Evolutionary conservation across 371 early-diverging fungal genomes (phyloP), one percentile per base, ranked within the genome.

Genomic region (Mortierella sp.): DNA sequence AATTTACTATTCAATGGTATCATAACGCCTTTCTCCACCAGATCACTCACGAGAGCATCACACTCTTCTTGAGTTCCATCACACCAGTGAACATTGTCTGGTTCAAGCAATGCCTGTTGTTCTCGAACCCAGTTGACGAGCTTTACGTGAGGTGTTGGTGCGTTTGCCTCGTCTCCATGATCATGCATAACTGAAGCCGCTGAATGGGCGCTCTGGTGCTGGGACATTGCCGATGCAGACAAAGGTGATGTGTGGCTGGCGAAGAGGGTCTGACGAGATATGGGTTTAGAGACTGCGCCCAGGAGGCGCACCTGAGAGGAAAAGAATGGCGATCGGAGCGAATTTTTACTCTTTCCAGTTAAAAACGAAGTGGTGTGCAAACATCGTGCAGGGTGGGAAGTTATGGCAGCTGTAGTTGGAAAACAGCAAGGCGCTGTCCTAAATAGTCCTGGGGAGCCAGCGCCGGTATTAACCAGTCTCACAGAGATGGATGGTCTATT

Each of bases 1-100:
- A 74, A 86, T 54, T 83, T 87, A 60, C 87, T 86, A 55, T 88
- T 84, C 70, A 92, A 84, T 0, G 91, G 90, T 45, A 86, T 85
- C 72, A 92, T 75, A 47, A 90, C 87, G 58, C 91, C 90, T 62
- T 86, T 88, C 26, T 89, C 86, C 1, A 88, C 87, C 40, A 85
- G 61, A 28, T 65, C 65, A 8, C 61, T 54, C 24, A 79, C 69
- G 9, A 84, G 51, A 8, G 22, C 60, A 2, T 73, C 69, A 24
- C 71, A 72, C 40, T 85, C 86, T 52, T 72, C 75, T 28, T 79
- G n/a, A 63, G 90, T 80, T 3, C 83, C 83, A 68, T 77, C 75
- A 35, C 77, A 77, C 83, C 83, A 83, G 32, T 83, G 83, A 24
- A 83, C 72, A 51, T 75, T 55, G 59, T 77, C 74, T 16, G 83